Evolutionary conservation across 2,329 filamentous ascomycete genomes (phyloP).

Genomic region (Paraphoma sp.): DNA sequence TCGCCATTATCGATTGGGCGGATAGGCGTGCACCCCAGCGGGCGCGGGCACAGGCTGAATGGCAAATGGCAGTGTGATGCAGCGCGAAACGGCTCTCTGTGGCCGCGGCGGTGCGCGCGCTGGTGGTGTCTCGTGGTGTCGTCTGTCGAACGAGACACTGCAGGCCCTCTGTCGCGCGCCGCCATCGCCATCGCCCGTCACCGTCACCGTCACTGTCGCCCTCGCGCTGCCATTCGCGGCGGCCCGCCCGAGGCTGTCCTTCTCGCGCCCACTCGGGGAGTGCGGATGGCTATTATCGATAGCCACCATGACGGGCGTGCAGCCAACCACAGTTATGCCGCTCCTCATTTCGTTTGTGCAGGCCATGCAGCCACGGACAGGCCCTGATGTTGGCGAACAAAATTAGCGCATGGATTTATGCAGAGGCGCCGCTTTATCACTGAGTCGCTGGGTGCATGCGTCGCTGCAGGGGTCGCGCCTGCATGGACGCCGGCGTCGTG

Average conservation of each 20-base stretch:
- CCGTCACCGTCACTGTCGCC: neutral
- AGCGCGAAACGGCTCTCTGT: slow-evolving; percentile 16
- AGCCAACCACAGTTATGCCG: slow-evolving; percentile 21
- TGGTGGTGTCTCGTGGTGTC: neutral
- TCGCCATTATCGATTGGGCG: slow-evolving; percentile 48
- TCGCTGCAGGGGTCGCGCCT: slow-evolving; percentile 37
- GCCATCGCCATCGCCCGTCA: too few species aligned
- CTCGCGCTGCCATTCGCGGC: slow-evolving; percentile 3
- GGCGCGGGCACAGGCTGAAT: slow-evolving; percentile 31
- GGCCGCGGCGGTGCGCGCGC: slow-evolving; percentile 1
- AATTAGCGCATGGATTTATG: slow-evolving; percentile 46
- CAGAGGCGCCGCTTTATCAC: slow-evolving; percentile 44
- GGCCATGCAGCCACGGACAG: slow-evolving; percentile 37
- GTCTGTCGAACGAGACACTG: slow-evolving; percentile 36
- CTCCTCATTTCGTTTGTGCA: slow-evolving; percentile 46
- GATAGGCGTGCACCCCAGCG: slow-evolving; percentile 38
- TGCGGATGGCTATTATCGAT: slow-evolving; percentile 31
- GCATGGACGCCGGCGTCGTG: slow-evolving; percentile 39
- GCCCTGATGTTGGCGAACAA: slow-evolving; percentile 40
- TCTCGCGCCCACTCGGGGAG: slow-evolving; percentile 24
- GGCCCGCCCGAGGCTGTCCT: slow-evolving; percentile 18
- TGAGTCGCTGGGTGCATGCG: slow-evolving; percentile 45
- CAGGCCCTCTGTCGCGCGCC: neutral
- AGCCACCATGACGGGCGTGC: slow-evolving; percentile 13
- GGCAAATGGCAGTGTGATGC: slow-evolving; percentile 25